Conservation (phyloP, 345 rosid species). For the Ricinus communis region DNA sequence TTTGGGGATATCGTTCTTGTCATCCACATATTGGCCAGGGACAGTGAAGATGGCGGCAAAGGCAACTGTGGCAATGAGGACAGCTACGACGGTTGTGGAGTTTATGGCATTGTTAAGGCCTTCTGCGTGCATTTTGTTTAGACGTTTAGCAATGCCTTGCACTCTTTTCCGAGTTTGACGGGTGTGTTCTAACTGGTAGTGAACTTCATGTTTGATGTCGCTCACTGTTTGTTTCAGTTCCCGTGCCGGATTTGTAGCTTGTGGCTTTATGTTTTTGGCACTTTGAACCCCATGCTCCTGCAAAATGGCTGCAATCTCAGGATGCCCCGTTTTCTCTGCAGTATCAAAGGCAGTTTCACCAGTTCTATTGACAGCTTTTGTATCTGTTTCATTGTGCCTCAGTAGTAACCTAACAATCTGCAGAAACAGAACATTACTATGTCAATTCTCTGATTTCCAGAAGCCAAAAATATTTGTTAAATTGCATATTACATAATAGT, state of each 20-base stretch:
- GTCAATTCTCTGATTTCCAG: background rate
- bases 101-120: slow-evolving; percentile 95
- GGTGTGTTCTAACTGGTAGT: slow-evolving; percentile 85
- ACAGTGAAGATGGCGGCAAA: slow-evolving; percentile 92
- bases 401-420: slow-evolving; percentile 75
- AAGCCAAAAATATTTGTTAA: too few relatives aligned
- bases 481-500: too few relatives aligned
- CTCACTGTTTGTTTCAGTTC: slow-evolving; percentile 92
- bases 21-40: slow-evolving; percentile 84
- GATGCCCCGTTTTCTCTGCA: slow-evolving; percentile 74
- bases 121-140: slow-evolving; percentile 81
- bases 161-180: slow-evolving; percentile 82
- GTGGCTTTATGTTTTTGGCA: slow-evolving; percentile 56
- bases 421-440: slow-evolving; percentile 21
- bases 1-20: slow-evolving; percentile 28
- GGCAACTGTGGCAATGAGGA: slow-evolving; percentile 87
- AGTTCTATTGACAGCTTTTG: slow-evolving; percentile 52
- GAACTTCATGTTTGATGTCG: slow-evolving; percentile 92
- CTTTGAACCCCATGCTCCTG: slow-evolving; percentile 68
- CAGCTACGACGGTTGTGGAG: slow-evolving; percentile 94
- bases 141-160: slow-evolving; percentile 81
- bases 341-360: slow-evolving; percentile 85
- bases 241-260: slow-evolving; percentile 55
- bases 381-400: slow-evolving; percentile 44
- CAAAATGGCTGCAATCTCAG: slow-evolving; percentile 47